phyloP scores from a whole-genome alignment of 306 rosid genomes.

The Cucurbita ficifolia region DNA sequence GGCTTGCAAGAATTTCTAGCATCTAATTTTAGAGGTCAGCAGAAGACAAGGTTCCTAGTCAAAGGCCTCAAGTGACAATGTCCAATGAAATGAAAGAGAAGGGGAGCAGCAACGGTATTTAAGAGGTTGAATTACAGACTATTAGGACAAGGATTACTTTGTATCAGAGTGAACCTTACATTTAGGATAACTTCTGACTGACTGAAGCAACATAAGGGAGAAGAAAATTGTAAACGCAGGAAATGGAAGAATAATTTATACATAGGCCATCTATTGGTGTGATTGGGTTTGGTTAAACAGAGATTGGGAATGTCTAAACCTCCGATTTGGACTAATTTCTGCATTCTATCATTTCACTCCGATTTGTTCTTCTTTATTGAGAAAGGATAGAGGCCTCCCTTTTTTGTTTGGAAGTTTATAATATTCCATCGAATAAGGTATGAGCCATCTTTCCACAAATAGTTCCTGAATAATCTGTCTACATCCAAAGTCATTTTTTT shows the following conservation, averaged over 20 bases:
- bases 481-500: too few species aligned
- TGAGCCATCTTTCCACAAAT: too few species aligned
- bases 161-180: background rate
- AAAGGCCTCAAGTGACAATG: background rate
- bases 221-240: background rate
- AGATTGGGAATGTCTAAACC: background rate
- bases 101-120: background rate
- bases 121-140: background rate
- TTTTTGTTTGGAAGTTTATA: too few species aligned
- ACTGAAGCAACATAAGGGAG: background rate
- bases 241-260: background rate
- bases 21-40: background rate
- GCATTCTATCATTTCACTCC: background rate
- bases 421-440: too few species aligned
- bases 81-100: background rate
- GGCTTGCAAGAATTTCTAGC: background rate
- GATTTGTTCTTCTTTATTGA: too few species aligned
- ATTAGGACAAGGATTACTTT: background rate
- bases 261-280: background rate
- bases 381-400: too few species aligned
- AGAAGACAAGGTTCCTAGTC: background rate
- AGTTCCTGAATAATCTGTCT: too few species aligned
- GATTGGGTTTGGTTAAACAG: background rate
- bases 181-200: background rate
- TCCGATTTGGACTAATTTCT: background rate